Evolutionary conservation across 305 asterid species (phyloP), one percentile per base, ranked within the genome.

Genomic region (Rubia balearica): DNA sequence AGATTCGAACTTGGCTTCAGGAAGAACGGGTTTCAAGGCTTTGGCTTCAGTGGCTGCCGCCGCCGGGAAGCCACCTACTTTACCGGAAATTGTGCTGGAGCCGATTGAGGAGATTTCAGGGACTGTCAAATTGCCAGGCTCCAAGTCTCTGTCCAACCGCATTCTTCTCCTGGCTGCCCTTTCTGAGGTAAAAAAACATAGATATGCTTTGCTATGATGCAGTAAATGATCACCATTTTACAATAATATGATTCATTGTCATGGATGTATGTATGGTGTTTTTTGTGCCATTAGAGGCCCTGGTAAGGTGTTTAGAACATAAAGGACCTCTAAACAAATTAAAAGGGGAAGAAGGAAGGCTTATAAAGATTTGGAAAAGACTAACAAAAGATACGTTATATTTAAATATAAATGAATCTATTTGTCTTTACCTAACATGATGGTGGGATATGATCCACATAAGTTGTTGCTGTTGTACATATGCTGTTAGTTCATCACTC

Each of bases 81-180:
- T 81, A 77, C 98, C 96, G 76, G 95, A 91, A 81, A 89, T 94
- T 73, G 90, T 88, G 74, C 81, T 94, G 84, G 89, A 87, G 67
- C 99, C 99, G 61, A 94, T 91, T 71, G 86, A 83, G 77, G 92
- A 94, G 36, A 88, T 91, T 30, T 91, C 99, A 8, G 98, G 99
- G 14, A 83, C 82, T 3, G 98, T 89, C 61, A 89, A 89, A 85
- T 82, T 94, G 79, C 99, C 99, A 36, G 99, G 99, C 51, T 94
- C 99, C 13, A 94, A 94, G 69, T 91, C 99, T 21, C 91, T 94
- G 49, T 94, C 99, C 71, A 94, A 94, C 82, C 89, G 99, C 43
- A 84, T 94, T 85, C 90, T 94, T 49, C 99, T 94, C 63, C 95
- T 94, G 53, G 98, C 98, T 81, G 98, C 99, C 53, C 90, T 94